Percentiles rank a stretch among this genome's conserved stretches.
phyloP scores from a whole-genome alignment of 2,329 filamentous ascomycete species.

The Trichoderma afroharzianum region DNA sequence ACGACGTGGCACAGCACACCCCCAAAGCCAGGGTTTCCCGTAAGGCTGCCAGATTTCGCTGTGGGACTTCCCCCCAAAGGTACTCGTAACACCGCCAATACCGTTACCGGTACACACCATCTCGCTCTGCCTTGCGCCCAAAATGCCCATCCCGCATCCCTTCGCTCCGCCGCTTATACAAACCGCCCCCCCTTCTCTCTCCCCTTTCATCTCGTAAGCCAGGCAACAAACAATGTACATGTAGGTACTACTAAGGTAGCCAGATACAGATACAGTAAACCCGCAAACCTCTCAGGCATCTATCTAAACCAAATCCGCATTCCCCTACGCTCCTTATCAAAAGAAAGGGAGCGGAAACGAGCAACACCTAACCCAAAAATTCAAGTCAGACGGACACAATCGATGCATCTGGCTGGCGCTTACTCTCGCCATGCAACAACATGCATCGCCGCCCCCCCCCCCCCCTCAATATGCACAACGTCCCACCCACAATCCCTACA shows the following conservation, averaged over 20 bases:
- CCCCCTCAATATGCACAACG: background rate
- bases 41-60: conserved; percentile 6
- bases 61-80: background rate
- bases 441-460: background rate
- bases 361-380: too few relatives aligned
- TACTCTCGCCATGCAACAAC: background rate
- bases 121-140: background rate
- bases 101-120: background rate
- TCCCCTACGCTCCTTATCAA: background rate
- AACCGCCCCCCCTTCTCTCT: background rate
- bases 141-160: background rate
- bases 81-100: too few relatives aligned
- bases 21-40: background rate
- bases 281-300: background rate
- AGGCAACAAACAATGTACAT: background rate
- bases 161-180: background rate
- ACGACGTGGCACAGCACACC: background rate
- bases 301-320: background rate
- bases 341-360: too few relatives aligned
- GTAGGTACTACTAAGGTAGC: too few relatives aligned
- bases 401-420: background rate
- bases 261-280: background rate
- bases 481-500: background rate
- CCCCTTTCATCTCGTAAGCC: background rate
- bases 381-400: background rate